Conservation (phyloP, 2,329 filamentous ascomycete genomes). For the Fusarium metavorans region DNA sequence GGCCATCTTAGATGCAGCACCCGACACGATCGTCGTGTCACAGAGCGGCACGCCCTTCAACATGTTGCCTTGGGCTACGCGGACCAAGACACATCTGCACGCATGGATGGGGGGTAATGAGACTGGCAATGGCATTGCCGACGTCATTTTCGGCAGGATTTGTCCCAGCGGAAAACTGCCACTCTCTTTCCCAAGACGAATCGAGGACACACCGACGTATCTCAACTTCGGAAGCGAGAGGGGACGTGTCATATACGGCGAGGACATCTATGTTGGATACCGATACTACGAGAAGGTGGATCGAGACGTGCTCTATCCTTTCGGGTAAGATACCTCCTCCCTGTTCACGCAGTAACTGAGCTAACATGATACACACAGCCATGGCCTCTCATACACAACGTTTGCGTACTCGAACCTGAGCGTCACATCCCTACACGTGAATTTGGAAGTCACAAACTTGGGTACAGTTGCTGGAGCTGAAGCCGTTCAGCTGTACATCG, state of each 20-base stretch:
- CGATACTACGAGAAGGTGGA: slow-evolving; percentile 14
- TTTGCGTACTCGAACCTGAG: not conserved
- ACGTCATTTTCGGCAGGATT: slow-evolving; percentile 14
- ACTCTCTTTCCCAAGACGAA: slow-evolving; percentile 9
- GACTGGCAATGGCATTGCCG: slow-evolving; percentile 18
- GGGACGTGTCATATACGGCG: slow-evolving; percentile 10
- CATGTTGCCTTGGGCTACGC: slow-evolving; percentile 17
- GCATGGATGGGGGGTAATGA: slow-evolving; percentile 19
- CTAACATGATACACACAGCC: not conserved
- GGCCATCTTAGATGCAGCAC: not conserved
- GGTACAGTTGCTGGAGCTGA: not conserved
- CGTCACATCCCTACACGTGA: not conserved
- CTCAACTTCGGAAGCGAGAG: slow-evolving; percentile 19
- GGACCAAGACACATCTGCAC: slow-evolving; percentile 1
- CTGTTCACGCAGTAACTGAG: too few species aligned
- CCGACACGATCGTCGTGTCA: not conserved
- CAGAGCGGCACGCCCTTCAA: slow-evolving; percentile 15
- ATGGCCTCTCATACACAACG: slow-evolving; percentile 12
- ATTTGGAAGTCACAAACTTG: not conserved
- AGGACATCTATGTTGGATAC: slow-evolving; percentile 22
- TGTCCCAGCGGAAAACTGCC: slow-evolving; percentile 14
- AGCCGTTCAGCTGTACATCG: slow-evolving; percentile 7
- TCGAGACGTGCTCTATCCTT: not conserved
- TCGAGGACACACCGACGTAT: slow-evolving; percentile 16
- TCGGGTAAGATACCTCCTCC: slow-evolving; percentile 2